These are phyloP conservation scores for Fagopyrum tataricum DNA, from an alignment of 148 eudicot genomes.

Conservation along the genomic window DNA sequence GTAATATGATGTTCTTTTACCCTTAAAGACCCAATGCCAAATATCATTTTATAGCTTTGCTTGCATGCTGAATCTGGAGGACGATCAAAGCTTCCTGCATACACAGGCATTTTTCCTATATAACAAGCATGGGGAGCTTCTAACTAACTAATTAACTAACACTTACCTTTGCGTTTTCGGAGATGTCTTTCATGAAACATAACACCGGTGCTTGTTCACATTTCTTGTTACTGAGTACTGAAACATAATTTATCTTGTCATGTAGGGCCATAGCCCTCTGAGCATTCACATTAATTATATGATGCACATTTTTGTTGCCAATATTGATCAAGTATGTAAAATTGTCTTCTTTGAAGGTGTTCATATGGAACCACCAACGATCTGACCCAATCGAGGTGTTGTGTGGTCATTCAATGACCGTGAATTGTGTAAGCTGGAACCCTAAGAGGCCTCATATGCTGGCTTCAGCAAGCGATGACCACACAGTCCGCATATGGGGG, in stretches of 20 bases:
- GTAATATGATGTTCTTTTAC: not conserved
- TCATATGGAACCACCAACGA: slow-evolving; percentile 66
- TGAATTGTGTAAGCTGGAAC: slow-evolving; percentile 97
- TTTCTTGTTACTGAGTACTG: not conserved
- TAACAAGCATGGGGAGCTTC: not conserved
- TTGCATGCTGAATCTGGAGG: not conserved
- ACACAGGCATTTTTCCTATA: not conserved
- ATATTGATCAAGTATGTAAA: not conserved
- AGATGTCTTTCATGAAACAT: not conserved
- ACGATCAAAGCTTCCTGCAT: not conserved
- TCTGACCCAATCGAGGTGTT: slow-evolving; percentile 64
- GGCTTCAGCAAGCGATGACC: slow-evolving; percentile 97
- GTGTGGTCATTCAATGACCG: slow-evolving; percentile 73
- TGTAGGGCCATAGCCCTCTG: not conserved
- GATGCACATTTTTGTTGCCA: not conserved
- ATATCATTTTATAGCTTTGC: no score
- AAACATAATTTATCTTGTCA: not conserved
- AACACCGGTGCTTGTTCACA: not conserved
- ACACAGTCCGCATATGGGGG: slow-evolving; percentile 93
- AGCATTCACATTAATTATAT: not conserved
- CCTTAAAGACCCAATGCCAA: not conserved
- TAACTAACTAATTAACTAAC: not conserved
- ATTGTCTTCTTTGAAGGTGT: slow-evolving; percentile 41
- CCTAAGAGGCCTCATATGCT: slow-evolving; percentile 65
- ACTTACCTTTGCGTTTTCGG: not conserved